Percentiles rank a stretch among this genome's conserved stretches.
phyloP scores from a whole-genome alignment of 371 early-diverging fungal genomes.

The Mucor sp. region DNA sequence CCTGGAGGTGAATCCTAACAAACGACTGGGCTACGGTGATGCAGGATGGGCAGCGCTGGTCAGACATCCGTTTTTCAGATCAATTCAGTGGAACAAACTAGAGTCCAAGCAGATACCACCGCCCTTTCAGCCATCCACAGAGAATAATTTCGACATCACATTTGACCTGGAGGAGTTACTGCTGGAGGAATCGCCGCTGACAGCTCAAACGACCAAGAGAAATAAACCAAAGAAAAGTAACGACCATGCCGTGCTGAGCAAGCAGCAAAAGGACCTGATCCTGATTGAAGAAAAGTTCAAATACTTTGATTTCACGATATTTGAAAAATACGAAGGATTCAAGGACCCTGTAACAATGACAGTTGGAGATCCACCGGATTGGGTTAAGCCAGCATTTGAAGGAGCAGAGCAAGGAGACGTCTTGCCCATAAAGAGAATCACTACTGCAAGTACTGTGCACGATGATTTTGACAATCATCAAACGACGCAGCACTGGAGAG shows the following conservation, averaged over 20 bases:
- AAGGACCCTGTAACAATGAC: constrained; percentile 66
- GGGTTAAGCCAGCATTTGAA: constrained; percentile 68
- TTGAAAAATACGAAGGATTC: constrained; percentile 67
- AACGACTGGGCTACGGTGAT: constrained; percentile 54
- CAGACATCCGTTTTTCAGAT: constrained; percentile 56
- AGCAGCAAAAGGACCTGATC: constrained; percentile 41
- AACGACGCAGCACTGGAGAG: constrained; percentile 17
- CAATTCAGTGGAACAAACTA: constrained; percentile 50
- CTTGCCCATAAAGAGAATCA: constrained; percentile 47
- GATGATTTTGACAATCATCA: constrained; percentile 9
- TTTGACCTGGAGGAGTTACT: constrained; percentile 93
- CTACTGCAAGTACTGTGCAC: constrained; percentile 14
- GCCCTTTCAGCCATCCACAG: constrained; percentile 62
- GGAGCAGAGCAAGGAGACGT: constrained; percentile 53
- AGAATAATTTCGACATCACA: constrained; percentile 90
- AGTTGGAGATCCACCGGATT: constrained; percentile 71
- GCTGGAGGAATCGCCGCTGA: constrained; percentile 82
- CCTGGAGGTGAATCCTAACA: constrained; percentile 47
- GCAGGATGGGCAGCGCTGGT: constrained; percentile 47
- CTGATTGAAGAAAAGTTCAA: constrained; percentile 65
- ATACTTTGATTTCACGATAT: constrained; percentile 67
- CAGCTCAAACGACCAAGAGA: constrained; percentile 12
- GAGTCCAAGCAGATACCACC: constrained; percentile 52
- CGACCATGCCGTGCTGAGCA: constrained; percentile 9
- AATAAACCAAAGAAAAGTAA: constrained; percentile 7